phyloP scores from a whole-genome alignment of 306 rosid species.

The Prunus mume region DNA sequence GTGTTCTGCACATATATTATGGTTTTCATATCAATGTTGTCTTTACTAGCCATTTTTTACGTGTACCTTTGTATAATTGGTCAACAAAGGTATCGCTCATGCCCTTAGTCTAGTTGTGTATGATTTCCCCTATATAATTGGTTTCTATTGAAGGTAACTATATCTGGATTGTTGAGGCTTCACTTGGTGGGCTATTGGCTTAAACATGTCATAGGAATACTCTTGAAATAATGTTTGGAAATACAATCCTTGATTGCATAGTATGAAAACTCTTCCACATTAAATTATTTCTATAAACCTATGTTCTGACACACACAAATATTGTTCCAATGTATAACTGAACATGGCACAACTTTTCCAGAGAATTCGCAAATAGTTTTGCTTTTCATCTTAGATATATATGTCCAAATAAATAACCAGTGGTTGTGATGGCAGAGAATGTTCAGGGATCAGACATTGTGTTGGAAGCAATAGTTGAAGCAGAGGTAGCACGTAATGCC shows the following conservation, averaged over 20 bases:
- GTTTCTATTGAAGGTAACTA: background rate
- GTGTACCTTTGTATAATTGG: background rate
- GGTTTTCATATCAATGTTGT: background rate
- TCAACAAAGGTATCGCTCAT: background rate
- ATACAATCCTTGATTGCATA: background rate
- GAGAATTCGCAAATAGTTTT: background rate
- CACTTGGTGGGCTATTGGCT: background rate
- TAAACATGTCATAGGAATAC: background rate
- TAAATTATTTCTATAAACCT: background rate
- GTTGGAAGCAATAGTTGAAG: conserved; percentile 79
- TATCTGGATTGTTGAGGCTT: background rate
- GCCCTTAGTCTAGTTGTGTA: background rate
- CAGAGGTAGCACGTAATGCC: conserved; percentile 81
- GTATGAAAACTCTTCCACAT: background rate
- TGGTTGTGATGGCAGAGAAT: conserved; percentile 49
- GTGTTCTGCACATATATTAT: background rate
- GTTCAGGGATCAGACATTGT: conserved; percentile 68
- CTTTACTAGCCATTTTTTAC: background rate
- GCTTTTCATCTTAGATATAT: background rate
- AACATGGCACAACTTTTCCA: background rate
- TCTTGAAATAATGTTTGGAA: background rate
- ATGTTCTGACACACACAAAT: background rate
- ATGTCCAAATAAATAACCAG: background rate
- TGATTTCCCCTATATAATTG: background rate
- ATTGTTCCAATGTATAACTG: background rate